Percentiles rank a stretch among this genome's conserved stretches.
Evolutionary conservation across 129 eudicot genomes (phyloP).

Genomic region (Flaveria bidentis): DNA sequence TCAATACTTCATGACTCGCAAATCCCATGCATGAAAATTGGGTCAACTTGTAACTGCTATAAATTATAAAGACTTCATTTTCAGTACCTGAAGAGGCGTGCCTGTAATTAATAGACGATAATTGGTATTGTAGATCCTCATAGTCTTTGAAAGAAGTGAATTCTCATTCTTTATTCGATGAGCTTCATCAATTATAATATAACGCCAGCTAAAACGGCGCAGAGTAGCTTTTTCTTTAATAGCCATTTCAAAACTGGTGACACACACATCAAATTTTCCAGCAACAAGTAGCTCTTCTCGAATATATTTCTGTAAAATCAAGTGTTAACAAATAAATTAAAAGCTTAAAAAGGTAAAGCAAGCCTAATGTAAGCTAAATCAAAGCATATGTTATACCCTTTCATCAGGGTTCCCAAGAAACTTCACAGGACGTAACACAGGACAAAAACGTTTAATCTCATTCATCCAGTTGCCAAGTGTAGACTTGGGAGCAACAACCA

Average conservation of each 20-base stretch:
- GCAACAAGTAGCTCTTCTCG: slow-evolving; percentile 94
- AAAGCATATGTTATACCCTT: slow-evolving; percentile 51
- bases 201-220: slow-evolving; percentile 99
- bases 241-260: slow-evolving; percentile 99
- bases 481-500: slow-evolving; percentile 99
- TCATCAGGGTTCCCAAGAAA: slow-evolving; percentile 98
- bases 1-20: not conserved
- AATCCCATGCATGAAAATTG: slow-evolving; percentile 8
- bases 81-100: slow-evolving; percentile 90
- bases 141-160: slow-evolving; percentile 93
- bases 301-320: slow-evolving; percentile 66
- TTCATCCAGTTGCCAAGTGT: slow-evolving; percentile 99
- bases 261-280: slow-evolving; percentile 98
- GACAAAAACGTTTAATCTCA: slow-evolving; percentile 94
- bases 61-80: not conserved
- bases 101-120: slow-evolving; percentile 95
- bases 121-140: slow-evolving; percentile 92
- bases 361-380: not conserved
- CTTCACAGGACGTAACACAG: slow-evolving; percentile 81
- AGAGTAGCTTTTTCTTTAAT: slow-evolving; percentile 86
- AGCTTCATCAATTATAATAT: slow-evolving; percentile 96
- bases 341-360: not conserved
- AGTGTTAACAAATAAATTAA: not conserved
- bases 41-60: not conserved
- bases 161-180: slow-evolving; percentile 97